These are phyloP conservation scores for Phytopythium oedochilum DNA, from an alignment of 352 stramenopile species.

Conservation along the genomic window DNA sequence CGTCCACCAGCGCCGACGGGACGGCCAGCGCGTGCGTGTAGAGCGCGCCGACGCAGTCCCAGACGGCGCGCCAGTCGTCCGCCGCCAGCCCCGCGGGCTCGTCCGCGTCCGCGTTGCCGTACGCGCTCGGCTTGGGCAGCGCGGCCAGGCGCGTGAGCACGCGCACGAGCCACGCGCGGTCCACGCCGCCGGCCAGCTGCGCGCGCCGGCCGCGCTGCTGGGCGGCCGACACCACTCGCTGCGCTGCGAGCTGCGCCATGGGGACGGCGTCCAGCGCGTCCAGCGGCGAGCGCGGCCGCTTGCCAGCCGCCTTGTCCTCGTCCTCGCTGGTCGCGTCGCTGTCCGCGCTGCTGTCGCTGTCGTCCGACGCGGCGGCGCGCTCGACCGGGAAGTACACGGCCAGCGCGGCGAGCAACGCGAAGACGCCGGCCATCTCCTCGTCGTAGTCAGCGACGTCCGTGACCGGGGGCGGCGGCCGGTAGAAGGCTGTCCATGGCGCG, in stretches of 20 bases:
- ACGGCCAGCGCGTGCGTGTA: slow-evolving; percentile 47
- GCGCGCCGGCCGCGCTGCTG: slow-evolving; percentile 21
- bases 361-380: slow-evolving; percentile 19
- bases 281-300: slow-evolving; percentile 2
- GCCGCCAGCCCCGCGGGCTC: slow-evolving; percentile 26
- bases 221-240: slow-evolving; percentile 34
- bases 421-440: slow-evolving; percentile 45
- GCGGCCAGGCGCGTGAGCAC: slow-evolving; percentile 35
- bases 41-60: slow-evolving; percentile 41
- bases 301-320: slow-evolving; percentile 16
- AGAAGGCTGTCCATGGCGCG: slow-evolving; percentile 51
- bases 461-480: slow-evolving; percentile 29
- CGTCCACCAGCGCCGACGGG: slow-evolving; percentile 16
- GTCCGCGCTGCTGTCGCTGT: slow-evolving; percentile 26
- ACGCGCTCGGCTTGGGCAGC: slow-evolving; percentile 34
- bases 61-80: slow-evolving; percentile 25
- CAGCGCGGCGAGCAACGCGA: slow-evolving; percentile 35
- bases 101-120: slow-evolving; percentile 27
- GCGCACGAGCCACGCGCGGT: slow-evolving; percentile 34
- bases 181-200: slow-evolving; percentile 15
- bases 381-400: slow-evolving; percentile 49
- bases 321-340: slow-evolving; percentile 37
- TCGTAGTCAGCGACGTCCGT: slow-evolving; percentile 20
- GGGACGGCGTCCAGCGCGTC: slow-evolving; percentile 17
- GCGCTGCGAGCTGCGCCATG: slow-evolving; percentile 29